Percentiles rank a stretch among this genome's conserved stretches.
These are phyloP conservation scores for Populus hybrid DNA, from an alignment of 441 rosid species.

Conservation along the genomic window DNA sequence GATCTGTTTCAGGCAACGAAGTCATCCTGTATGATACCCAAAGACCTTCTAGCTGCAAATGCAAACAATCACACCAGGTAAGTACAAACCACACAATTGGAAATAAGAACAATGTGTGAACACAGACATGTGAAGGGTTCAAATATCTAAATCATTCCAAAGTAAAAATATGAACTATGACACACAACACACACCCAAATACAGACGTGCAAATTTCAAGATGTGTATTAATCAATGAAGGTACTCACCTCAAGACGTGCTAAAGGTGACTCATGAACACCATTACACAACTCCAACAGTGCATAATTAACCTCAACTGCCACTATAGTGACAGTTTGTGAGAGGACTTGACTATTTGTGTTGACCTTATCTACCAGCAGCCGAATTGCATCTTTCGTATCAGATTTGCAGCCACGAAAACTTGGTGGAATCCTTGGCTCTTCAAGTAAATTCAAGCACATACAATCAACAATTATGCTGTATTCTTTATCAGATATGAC, in stretches of 20 bases:
- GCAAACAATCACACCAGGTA: constrained; percentile 21
- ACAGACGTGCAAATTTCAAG: not conserved
- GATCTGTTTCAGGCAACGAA: constrained; percentile 88
- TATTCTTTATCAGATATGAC: constrained; percentile 95
- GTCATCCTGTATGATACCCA: constrained; percentile 97
- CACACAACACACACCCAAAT: not conserved
- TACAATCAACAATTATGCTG: constrained; percentile 70
- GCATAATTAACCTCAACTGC: constrained; percentile 91
- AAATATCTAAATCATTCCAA: constrained; percentile 2
- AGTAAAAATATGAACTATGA: not conserved
- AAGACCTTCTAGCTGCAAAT: constrained; percentile 87
- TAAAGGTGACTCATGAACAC: constrained; percentile 81
- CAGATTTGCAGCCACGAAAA: constrained; percentile 81
- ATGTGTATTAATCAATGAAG: constrained; percentile 4
- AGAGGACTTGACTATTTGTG: constrained; percentile 79
- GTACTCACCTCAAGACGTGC: constrained; percentile 86
- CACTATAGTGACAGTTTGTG: constrained; percentile 78
- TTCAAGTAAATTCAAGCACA: constrained; percentile 69
- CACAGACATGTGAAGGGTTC: not conserved
- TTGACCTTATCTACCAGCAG: constrained; percentile 87
- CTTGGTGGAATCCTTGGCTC: constrained; percentile 89
- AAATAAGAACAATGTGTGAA: not conserved
- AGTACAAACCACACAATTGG: constrained; percentile 12
- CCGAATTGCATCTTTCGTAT: constrained; percentile 70
- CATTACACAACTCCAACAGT: constrained; percentile 86